A percentile compares a stretch with the other conserved stretches of the same genome.
These are phyloP conservation scores for Cucurbita maxima DNA, from an alignment of 306 rosid species.

Conservation along the genomic window DNA sequence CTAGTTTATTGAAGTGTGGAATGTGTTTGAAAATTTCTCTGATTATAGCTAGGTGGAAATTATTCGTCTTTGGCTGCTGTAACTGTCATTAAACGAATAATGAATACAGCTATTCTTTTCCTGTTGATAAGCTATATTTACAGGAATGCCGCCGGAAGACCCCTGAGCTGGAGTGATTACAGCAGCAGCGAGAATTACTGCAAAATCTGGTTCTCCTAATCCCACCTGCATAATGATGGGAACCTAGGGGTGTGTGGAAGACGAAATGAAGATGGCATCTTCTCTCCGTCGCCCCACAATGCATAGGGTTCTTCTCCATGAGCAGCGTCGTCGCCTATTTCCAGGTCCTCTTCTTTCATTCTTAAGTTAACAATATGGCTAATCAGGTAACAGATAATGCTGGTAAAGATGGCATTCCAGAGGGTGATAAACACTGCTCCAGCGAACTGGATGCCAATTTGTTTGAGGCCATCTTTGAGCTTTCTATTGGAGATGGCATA, in stretches of 20 bases:
- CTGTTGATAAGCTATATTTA: background rate
- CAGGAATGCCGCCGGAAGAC: background rate
- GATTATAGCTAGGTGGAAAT: background rate
- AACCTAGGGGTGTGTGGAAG: constrained; percentile 17
- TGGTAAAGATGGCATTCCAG: constrained; percentile 46
- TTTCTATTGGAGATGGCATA: constrained; percentile 7
- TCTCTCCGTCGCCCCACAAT: constrained; percentile 74
- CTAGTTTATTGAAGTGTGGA: background rate
- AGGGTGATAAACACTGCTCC: constrained; percentile 43
- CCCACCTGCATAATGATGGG: constrained; percentile 19
- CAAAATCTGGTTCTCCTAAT: background rate
- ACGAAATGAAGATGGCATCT: constrained; percentile 12
- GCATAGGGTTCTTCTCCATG: constrained; percentile 73
- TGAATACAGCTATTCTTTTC: background rate
- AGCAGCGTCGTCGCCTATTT: constrained; percentile 53
- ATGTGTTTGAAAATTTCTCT: background rate
- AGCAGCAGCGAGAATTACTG: constrained; percentile 1
- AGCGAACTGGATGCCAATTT: constrained; percentile 27
- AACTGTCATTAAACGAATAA: background rate
- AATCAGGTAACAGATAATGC: constrained; percentile 36
- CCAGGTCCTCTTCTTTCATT: constrained; percentile 60
- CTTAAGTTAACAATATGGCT: constrained; percentile 29
- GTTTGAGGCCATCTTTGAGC: constrained; percentile 15
- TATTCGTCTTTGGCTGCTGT: background rate
- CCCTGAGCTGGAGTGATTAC: background rate